Conservation (phyloP, 345 rosid species). For the Dimocarpus longan region DNA sequence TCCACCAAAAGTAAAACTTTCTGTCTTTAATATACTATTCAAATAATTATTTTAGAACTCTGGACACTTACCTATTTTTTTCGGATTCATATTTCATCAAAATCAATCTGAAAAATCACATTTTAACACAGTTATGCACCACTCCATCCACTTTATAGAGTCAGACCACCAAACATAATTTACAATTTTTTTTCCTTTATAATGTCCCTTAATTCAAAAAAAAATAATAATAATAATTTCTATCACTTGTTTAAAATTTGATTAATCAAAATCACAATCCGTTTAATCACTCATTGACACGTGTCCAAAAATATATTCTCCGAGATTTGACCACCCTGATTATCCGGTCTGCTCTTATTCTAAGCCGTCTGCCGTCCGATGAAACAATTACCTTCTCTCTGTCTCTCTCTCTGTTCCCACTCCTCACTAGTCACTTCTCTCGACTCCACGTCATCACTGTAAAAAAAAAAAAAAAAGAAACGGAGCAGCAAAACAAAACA, state of each 20-base stretch:
- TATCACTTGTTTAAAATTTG: neutral
- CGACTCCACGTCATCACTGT: constrained; percentile 16
- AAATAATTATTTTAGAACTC: too few relatives aligned
- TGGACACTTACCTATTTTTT: too few relatives aligned
- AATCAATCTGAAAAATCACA: too few relatives aligned
- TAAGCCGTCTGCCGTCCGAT: constrained; percentile 49
- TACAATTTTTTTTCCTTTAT: too few relatives aligned
- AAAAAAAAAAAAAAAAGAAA: neutral
- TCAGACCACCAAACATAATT: too few relatives aligned
- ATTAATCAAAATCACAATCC: too few relatives aligned
- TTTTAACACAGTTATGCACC: too few relatives aligned
- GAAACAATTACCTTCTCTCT: constrained; percentile 6
- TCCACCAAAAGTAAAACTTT: too few relatives aligned
- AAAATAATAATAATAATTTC: too few relatives aligned
- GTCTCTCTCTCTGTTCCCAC: constrained; percentile 11
- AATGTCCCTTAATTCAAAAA: too few relatives aligned
- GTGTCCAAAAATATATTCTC: neutral
- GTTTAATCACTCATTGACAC: neutral
- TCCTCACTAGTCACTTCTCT: constrained; percentile 16
- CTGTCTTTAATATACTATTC: neutral
- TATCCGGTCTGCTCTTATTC: constrained; percentile 12
- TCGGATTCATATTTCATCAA: too few relatives aligned
- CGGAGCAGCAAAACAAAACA: neutral
- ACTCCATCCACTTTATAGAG: too few relatives aligned
- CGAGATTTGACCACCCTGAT: constrained; percentile 26